Base-by-base conservation (phyloP, 371 early-diverging fungal genomes). In the Amoeboaphelidium protococcarum region DNA sequence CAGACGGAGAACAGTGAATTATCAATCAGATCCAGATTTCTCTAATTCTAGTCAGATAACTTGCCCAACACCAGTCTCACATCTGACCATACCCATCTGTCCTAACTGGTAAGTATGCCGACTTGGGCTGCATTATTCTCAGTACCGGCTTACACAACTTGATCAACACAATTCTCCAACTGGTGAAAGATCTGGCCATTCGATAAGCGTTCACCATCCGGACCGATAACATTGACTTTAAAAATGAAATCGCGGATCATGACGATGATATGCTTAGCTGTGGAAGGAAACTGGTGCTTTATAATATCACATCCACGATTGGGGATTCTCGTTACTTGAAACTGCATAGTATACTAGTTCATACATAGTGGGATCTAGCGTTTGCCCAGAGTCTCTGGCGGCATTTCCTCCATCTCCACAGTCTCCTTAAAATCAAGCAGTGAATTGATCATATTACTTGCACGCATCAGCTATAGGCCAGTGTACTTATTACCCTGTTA, bases 11-110 rank as follows among this genome's bases (percentile, higher is more conserved):
- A 81, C 40, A 85, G 56, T 20, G 78, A 67, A 21, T 63, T 50
- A 51, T 79, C 73, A 41, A 79, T 72, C n/a, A 50, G 54, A 22
- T 50, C 53, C 23, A 75, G 48, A 0, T 67, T 55, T 22, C 56
- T 59, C 65, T 51, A 73, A 72, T 37, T 40, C 47, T 12, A 54
- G 47, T 13, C 16, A 37, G 20, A 25, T 53, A 4, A 64, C 47
- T 40, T 54, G 51, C n/a, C 37, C 24, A 49, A 53, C 53, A 26
- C 43, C 44, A 13, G 10, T 54, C 2, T 53, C 63, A 49, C 64
- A 42, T 63, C 52, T 1, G 78, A 53, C 86, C 91, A 90, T 16
- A 61, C 67, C 55, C 87, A 86, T 21, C 92, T 76, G 44, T 86
- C 70, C 41, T 76, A 86, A 6, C 75, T 77, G 0, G 90, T 84